Evolutionary conservation across 148 eudicot genomes (phyloP).

Genomic region (Camellia granthamiana): DNA sequence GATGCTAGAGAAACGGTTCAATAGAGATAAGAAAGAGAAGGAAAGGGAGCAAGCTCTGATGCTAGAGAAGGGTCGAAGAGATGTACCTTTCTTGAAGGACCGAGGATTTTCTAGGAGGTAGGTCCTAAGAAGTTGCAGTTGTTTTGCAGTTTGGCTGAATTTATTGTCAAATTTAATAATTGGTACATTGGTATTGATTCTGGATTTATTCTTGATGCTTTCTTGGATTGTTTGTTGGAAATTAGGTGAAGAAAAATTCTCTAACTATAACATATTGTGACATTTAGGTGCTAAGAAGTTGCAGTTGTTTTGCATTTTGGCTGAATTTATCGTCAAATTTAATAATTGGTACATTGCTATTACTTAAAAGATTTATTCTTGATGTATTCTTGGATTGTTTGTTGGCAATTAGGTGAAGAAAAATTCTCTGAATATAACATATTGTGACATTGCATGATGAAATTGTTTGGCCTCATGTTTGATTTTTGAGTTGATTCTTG

Average conservation of each 20-base stretch:
- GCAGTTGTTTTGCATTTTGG: not conserved
- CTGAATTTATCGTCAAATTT: not conserved
- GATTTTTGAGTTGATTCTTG: not conserved
- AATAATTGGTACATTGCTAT: too few species aligned
- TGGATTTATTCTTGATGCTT: not conserved
- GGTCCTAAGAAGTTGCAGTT: not conserved
- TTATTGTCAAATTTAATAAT: not conserved
- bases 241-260: not conserved
- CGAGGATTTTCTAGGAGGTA: constrained; percentile 36
- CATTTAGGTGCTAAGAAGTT: constrained; percentile 15
- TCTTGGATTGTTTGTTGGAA: not conserved
- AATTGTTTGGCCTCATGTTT: not conserved
- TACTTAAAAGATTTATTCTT: not conserved
- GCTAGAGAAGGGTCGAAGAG: constrained; percentile 25
- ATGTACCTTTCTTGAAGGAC: constrained; percentile 16
- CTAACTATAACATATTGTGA: not conserved
- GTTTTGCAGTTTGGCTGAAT: not conserved
- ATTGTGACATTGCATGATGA: not conserved
- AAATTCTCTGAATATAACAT: not conserved
- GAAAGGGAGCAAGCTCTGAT: constrained; percentile 70
- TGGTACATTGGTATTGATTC: not conserved
- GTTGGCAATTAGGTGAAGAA: not conserved
- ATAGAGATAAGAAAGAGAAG: constrained; percentile 77
- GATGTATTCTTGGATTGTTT: not conserved
- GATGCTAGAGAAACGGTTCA: constrained; percentile 61